Evolutionary conservation across 192 early-diverging fungal species (phyloP), one percentile per base, ranked within the genome.

Genomic region (Coemansia sp.): DNA sequence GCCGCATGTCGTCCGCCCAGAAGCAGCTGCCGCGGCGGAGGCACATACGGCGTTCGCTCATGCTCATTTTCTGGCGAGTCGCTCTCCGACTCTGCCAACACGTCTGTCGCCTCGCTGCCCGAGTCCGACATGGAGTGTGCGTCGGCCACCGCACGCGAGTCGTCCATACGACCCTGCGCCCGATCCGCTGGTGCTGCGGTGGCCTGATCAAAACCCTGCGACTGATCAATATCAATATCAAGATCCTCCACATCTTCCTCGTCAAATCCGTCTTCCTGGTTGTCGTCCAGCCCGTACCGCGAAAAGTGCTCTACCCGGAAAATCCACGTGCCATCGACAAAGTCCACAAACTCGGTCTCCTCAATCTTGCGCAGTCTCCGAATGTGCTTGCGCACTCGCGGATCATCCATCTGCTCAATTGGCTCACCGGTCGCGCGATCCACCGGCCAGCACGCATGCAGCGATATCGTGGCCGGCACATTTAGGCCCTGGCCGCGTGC

Each of bases 281-380:
- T 87, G 47, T 90, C 87, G 41, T 85, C 84, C 59, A 96, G 69
- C 9, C 92, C 93, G 67, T 96, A 96, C 50, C 83, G 76, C 62
- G 86, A 90, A 76, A 91, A 91, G 65, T 94, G 90, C 60, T 94
- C 83, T 7, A 99, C 97, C 14, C 84, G 69, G 79, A 99, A 99
- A n/a, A 77, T 87, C 97, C 97, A 99, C 0, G 83, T 84, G 19
- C 95, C 94, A 14, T 87, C 86, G 9, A 82, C 70, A 45, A 85
- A 99, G 38, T 85, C 87, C 17, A 94, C 69, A 74, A 96, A 94
- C 48, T 86, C 77, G 1, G 93, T 96, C 37, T 91, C 90, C 19
- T 83, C 69, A n/a, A 92, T 86, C 2, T 67, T 72, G 57, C 85
- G 85, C 15, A 98, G 75, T 11, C 88, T 87, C 41, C 84, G 81